Base-by-base conservation (phyloP, 129 eudicot species). In the Escallonia herrerae region DNA sequence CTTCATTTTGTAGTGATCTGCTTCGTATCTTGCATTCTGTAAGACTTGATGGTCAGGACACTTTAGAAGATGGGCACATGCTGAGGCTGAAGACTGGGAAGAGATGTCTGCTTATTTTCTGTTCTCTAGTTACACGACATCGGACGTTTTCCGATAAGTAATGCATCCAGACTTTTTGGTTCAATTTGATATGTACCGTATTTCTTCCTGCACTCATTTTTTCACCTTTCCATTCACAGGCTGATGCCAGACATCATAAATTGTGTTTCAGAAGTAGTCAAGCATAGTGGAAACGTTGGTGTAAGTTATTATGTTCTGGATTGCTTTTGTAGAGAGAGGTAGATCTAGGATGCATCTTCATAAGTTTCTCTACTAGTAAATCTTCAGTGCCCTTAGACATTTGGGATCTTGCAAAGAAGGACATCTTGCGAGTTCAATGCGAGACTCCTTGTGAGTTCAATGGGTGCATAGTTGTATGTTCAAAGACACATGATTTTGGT, bases 101-200 rank as follows among this genome's bases (percentile, higher is more conserved):
- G 83, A 78, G 95, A 70, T 73, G 83, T 74, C 77, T 83, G 74
- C 85, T 83, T 53, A 83, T 87, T 51, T 83, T 83, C 62, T 81
- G 76, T 81, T 79, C 87, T 65, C 76, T 87, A 6, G 83, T 87
- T 58, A 83, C 90, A 45, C 84, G 95, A 7, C 95, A 87, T 52
- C 74, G 95, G 72, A 87, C 81, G 76, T 87, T 78, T 37, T 78
- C 85, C 66, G 95, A 87, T 60, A 83, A 79, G 95, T 87, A 87
- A 80, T 69, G 73, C 69, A 53, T 56, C 40, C 55, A 44, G 58
- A 65, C 58, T 14, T 71, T 52, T 5, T 22, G 45, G 8, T 72
- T 45, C 40, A 60, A 13, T 72, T 73, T 22, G 15, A 15, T 59
- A 74, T 41, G 51, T 37, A 46, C 11, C 39, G 64, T 13, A 5